Base-by-base conservation (phyloP, 202 grass and related monocot species). In the Zoysia matrella region DNA sequence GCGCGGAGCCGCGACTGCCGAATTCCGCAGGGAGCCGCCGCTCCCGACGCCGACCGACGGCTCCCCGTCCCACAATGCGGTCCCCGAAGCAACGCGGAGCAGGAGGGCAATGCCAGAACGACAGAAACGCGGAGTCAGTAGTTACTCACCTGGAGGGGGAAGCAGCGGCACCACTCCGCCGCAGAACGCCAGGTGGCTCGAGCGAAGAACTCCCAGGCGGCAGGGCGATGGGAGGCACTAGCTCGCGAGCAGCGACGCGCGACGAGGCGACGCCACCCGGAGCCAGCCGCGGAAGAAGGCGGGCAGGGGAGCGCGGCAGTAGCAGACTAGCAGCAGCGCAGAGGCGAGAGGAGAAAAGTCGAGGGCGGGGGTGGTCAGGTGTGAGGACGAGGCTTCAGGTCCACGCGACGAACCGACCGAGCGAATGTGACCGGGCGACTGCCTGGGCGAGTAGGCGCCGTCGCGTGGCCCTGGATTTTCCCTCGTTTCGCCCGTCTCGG, bases 341-440 rank as follows among this genome's bases (percentile, higher is more conserved):
- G 16, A 11, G 46, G 44, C 16, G 9, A 4, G n/a, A n/a, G n/a
- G 43, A 12, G 43, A 47, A 49, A 11, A 46, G 47, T 66, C 48
- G 49, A 46, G 12, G 63, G 39, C 62, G 15, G n/a, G 76, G 8
- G 51, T 13, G n/a, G n/a, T n/a, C n/a, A n/a, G 62, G 36, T 5
- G 50, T 9, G 39, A 57, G 30, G 18, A 6, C 36, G 18, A 58
- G 68, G 52, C 87, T 82, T 89, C 78, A 64, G 72, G 79, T 74
- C 54, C 47, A 89, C 88, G 87, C 67, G 43, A 82, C 77, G 73
- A 47, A 55, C 73, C 74, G 52, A 79, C 75, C 76, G 22, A 52
- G 6, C 69, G 55, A 75, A 12, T 43, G 30, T 14, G 41, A 48
- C 1, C n/a, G n/a, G n/a, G n/a, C n/a, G n/a, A n/a, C n/a, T n/a